These are phyloP conservation scores for Fusarium subglutinans DNA, from an alignment of 2,329 filamentous ascomycete genomes.

Conservation along the genomic window DNA sequence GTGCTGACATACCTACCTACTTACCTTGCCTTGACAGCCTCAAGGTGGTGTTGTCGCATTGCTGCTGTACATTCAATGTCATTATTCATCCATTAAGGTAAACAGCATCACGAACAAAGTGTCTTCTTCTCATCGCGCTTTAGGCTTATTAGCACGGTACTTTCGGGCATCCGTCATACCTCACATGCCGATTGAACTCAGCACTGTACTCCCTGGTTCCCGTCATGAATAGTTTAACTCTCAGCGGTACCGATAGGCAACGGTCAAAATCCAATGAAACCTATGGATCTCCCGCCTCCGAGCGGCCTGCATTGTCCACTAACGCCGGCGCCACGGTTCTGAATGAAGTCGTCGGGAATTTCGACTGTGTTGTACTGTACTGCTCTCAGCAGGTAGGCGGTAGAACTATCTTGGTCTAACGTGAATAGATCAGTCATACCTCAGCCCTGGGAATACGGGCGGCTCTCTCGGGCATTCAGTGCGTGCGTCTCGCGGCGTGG, in stretches of 20 bases:
- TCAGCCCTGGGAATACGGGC: slow-evolving; percentile 34
- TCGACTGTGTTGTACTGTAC: background rate
- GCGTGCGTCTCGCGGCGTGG: slow-evolving; percentile 15
- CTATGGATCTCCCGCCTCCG: background rate
- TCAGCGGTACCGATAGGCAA: slow-evolving; percentile 19
- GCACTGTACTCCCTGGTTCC: background rate
- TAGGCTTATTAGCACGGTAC: background rate
- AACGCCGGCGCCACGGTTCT: slow-evolving; percentile 19
- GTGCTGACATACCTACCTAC: background rate
- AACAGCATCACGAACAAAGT: background rate
- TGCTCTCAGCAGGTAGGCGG: background rate
- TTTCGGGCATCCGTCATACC: background rate
- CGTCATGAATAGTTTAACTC: background rate
- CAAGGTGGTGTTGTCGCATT: background rate
- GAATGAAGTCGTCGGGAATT: slow-evolving; percentile 2
- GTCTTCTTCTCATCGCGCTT: background rate
- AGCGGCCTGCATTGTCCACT: slow-evolving; percentile 11
- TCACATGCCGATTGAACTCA: background rate
- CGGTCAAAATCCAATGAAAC: slow-evolving; percentile 8
- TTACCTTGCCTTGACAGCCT: background rate
- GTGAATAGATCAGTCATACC: slow-evolving; percentile 4
- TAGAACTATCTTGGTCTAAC: background rate
- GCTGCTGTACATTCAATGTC: background rate
- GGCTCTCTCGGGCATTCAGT: slow-evolving; percentile 23
- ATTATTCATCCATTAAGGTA: background rate